Base-by-base conservation (phyloP, 768 basidiomycete species). In the Hericium alpestre region DNA sequence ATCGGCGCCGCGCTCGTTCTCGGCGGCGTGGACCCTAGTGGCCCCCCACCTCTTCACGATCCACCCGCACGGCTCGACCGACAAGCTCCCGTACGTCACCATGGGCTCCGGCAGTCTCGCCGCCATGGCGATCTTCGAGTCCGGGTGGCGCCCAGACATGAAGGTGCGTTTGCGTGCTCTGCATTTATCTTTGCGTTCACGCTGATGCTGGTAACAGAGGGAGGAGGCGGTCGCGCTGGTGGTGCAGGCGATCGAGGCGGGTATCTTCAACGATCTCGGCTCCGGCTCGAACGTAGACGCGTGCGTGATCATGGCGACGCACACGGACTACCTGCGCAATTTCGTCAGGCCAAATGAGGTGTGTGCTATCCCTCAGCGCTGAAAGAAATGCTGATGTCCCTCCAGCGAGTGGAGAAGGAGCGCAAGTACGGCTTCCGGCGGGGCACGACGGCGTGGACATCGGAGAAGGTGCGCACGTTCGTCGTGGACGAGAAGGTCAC, bases 201-300 rank as follows among this genome's bases (percentile, higher is more conserved):
- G 48, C 62, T 62, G 49, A 63, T 50, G 46, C 55, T 56, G 54
- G 56, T 53, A 0, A 39, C 70, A 94, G 89, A 81, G 89, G 41
- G 79, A 82, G 43, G 86, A 87, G 23, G 95, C 93, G 2, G 80
- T 98, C 51, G 74, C 75, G 6, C 77, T 98, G 18, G 93, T 97
- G 39, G 82, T 86, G 57, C 78, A 82, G 40, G 94, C 96, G 49
- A 84, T 99, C 65, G 84, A 87, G 22, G 90, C 92, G 2, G 96
- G 96, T 79, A 94, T 99, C 68, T 98, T 96, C 81, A 98, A 99
- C 75, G 96, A 99, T 75, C 82, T 98, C 38, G 96, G 96, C 3
- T 97, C 95, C 0, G 96, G 96, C 46, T 93, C 91, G n/a, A 98
- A 99, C 69, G 82, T 98, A 65, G 96, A 99, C 70, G 95, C 93